phyloP scores from a whole-genome alignment of 305 asterid species.

The Solanum aculeatissimum region DNA sequence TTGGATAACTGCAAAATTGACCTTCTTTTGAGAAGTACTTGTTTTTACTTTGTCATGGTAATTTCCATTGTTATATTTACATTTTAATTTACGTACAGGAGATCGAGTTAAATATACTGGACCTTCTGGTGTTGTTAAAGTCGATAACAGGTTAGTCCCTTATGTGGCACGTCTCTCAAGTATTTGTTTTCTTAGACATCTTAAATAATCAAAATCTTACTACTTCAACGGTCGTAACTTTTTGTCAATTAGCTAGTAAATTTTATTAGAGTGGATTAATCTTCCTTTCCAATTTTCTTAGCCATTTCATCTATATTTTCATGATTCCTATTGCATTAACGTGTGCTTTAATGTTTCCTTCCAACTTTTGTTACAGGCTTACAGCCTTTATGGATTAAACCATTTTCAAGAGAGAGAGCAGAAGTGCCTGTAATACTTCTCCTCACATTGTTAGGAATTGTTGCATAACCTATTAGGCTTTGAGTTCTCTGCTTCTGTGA shows the following conservation, averaged over 20 bases:
- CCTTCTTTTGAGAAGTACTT: neutral
- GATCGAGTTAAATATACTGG: constrained; percentile 91
- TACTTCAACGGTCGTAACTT: neutral
- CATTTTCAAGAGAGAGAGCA: neutral
- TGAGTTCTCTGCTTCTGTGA: neutral
- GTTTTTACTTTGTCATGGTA: neutral
- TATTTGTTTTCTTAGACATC: neutral
- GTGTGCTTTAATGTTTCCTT: neutral
- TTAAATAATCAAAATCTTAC: neutral
- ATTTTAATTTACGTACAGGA: constrained; percentile 32
- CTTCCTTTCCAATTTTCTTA: neutral
- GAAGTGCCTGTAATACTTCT: neutral
- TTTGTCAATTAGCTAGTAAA: neutral
- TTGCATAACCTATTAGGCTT: neutral
- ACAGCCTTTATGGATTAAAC: neutral
- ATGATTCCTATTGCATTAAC: neutral
- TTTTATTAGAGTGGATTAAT: neutral
- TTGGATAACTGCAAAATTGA: neutral
- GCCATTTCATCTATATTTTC: neutral
- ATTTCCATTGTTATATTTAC: neutral
- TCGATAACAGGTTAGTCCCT: constrained; percentile 55
- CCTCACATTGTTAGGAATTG: neutral
- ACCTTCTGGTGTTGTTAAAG: constrained; percentile 43
- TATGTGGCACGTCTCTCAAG: constrained; percentile 5
- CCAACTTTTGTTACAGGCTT: neutral